Base-by-base conservation (phyloP, 345 rosid species). In the Eucalyptus urophylla region DNA sequence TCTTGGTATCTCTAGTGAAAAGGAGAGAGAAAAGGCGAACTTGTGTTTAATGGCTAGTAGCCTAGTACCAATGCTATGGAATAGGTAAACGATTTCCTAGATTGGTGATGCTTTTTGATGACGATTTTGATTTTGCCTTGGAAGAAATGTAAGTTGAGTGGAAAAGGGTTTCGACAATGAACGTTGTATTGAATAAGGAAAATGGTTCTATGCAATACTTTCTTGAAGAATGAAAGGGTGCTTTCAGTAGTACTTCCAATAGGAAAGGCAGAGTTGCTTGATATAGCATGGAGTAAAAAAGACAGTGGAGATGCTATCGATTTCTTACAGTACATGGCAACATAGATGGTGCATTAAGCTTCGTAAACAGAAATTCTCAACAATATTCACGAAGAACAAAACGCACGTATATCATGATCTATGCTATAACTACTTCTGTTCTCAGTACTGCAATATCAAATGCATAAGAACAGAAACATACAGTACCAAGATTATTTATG, bases 221-320 rank as follows among this genome's bases (percentile, higher is more conserved):
- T 69, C 43, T 69, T 69, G 24, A 69, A 31, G 24, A 31, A 69
- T 4, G 80, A 69, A 69, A 16, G 43, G 1, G 24, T 33, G 80
- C 1, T 69, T 17, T 69, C 21, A 0, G 43, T 37, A 31, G 37
- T 16, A 33, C 0, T 33, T 0, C 43, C 43, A 31, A 1, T 69
- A 69, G 37, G 80, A 33, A 8, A 33, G 81, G 45, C 10, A 69
- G 45, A 37, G 27, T 72, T 72, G 27, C 81, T 72, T 37, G 45
- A 72, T 37, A 37, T 19, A 37, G 81, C 81, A 72, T 19, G 25
- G 8, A 37, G 11, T 72, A 19, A 72, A 19, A 72, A 33, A 72
- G 45, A 37, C 25, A 0, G 45, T 3, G 22, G 80, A 69, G 43
- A 69, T 16, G 2, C 3, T 0, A 56, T 56, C 3, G 62, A 24